Base-by-base conservation (phyloP, 768 basidiomycete species). In the Russula brevipes region DNA sequence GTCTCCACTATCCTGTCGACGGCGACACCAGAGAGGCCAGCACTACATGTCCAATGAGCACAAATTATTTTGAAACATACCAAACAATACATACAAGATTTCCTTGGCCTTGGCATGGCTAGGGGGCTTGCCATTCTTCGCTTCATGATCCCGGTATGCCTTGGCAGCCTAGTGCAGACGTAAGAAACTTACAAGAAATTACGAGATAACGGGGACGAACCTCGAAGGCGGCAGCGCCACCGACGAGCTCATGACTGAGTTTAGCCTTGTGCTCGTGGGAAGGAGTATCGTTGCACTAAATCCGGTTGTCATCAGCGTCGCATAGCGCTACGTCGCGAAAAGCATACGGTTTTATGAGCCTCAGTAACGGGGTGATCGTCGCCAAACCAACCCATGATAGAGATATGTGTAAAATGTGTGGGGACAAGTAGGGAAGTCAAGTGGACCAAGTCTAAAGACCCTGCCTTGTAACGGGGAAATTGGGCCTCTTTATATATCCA, bases 181-280 rank as follows among this genome's bases (percentile, higher is more conserved):
- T 46, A 49, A n/a, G 30, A 16, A 35, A 8, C 30, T 36, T 58
- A 38, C 11, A 42, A 17, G 45, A 46, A 56, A 24, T 2, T 12
- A 31, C 24, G 14, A 17, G 35, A n/a, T 0, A 31, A 39, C 4
- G n/a, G 33, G 39, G 46, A 4, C 39, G 16, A 51, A 64, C 86
- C 85, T 84, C 85, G 73, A 79, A 89, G 35, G 84, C 73, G 6
- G 86, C 87, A 50, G 88, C 88, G 46, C 75, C 86, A 52, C 84
- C 84, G 65, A 89, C 78, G 47, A 88, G 71, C 73, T 89, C 83
- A 71, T 89, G 87, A 9, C 84, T 81, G 57, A 87, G 73, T 60
- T 73, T 6, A 45, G 55, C 82, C 74, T 85, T 74, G 76, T 87
- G 86, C 62, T 54, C 36, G 1, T 14, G 61, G 11, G 8, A 5